These are phyloP conservation scores for Blastocystis hominis DNA, from an alignment of 352 stramenopile species.

Conservation along the genomic window DNA sequence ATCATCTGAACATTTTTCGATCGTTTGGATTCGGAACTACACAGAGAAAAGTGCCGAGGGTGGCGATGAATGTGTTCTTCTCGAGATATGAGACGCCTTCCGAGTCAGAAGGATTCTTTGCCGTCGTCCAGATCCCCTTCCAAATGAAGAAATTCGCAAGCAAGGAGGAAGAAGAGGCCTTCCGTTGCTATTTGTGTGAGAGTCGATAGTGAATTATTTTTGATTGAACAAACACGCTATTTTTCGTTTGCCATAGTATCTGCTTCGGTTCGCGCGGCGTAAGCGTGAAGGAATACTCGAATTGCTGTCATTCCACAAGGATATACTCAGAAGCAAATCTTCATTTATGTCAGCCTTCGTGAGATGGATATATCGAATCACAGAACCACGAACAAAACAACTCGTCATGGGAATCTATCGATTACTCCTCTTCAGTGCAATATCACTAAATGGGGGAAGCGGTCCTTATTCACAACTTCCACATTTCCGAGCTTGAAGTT, in stretches of 20 bases:
- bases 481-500: slow-evolving; percentile 96
- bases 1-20: slow-evolving; percentile 75
- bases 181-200: neutral
- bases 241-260: neutral
- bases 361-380: slow-evolving; percentile 96
- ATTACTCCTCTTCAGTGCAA: neutral
- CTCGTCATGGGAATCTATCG: slow-evolving; percentile 84
- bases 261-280: neutral
- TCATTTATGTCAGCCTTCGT: slow-evolving; percentile 86
- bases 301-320: neutral
- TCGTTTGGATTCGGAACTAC: slow-evolving; percentile 62
- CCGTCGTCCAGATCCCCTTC: slow-evolving; percentile 70
- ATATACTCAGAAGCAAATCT: slow-evolving; percentile 72
- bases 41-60: slow-evolving; percentile 67
- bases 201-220: neutral
- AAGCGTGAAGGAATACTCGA: neutral
- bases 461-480: slow-evolving; percentile 83
- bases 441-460: slow-evolving; percentile 85
- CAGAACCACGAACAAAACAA: slow-evolving; percentile 92
- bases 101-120: slow-evolving; percentile 69
- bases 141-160: neutral
- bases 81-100: slow-evolving; percentile 68
- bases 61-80: slow-evolving; percentile 77
- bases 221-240: neutral
- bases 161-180: slow-evolving; percentile 4